Evolutionary conservation across 345 rosid species (phyloP).

Genomic region (Populus euphratica): DNA sequence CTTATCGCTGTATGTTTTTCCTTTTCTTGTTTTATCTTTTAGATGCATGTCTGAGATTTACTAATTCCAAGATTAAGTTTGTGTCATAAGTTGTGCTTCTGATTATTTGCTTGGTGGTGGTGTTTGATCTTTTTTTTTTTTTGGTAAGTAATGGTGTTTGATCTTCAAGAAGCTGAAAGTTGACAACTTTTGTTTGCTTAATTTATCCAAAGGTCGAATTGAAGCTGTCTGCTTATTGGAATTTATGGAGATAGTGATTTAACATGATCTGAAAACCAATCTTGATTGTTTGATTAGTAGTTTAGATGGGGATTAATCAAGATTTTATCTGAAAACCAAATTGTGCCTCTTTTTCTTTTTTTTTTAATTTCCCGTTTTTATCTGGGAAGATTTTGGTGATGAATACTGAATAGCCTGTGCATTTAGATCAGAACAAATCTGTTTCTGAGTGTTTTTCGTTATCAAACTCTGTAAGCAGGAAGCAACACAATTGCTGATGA

Average conservation of each 20-base stretch:
- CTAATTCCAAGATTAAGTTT: slow-evolving; percentile 28
- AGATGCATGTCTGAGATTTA: not conserved
- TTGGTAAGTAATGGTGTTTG: too few relatives aligned
- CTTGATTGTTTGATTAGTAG: not conserved
- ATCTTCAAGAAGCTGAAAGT: not conserved
- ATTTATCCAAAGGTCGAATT: not conserved
- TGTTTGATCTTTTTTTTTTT: too few relatives aligned
- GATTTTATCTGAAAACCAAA: too few relatives aligned
- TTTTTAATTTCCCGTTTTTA: not conserved
- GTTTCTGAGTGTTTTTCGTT: not conserved
- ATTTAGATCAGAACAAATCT: not conserved
- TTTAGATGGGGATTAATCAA: not conserved
- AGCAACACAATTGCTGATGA: slow-evolving; percentile 16
- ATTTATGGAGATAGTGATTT: not conserved
- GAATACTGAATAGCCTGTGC: not conserved
- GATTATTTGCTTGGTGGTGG: not conserved
- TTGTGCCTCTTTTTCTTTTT: too few relatives aligned
- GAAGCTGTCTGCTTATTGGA: not conserved
- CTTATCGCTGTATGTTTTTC: slow-evolving; percentile 40
- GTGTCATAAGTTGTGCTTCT: slow-evolving; percentile 37
- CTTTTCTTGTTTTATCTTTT: not conserved
- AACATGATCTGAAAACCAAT: not conserved
- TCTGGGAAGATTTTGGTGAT: not conserved
- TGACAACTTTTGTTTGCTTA: not conserved
- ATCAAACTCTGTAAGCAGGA: slow-evolving; percentile 10